Conservation (phyloP, 306 rosid species). For the Mimosa pudica region DNA sequence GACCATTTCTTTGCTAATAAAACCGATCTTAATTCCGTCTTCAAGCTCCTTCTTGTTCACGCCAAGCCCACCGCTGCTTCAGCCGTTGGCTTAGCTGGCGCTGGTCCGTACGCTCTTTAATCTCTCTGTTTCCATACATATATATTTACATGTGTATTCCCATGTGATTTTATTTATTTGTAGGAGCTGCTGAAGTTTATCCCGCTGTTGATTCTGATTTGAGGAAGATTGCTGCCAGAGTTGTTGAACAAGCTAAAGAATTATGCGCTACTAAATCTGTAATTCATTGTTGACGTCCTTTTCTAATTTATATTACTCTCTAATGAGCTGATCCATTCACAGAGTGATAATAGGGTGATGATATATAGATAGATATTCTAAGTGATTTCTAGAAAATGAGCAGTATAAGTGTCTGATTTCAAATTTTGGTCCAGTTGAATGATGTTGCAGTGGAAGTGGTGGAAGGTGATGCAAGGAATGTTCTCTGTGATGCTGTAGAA, state of each 20-base stretch:
- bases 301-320: background rate
- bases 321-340: too few relatives aligned
- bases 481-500: slow-evolving; percentile 72
- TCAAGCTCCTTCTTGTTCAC: slow-evolving; percentile 66
- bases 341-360: too few relatives aligned
- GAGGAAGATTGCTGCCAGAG: slow-evolving; percentile 43
- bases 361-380: background rate
- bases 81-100: slow-evolving; percentile 62
- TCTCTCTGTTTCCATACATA: background rate
- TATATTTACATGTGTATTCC: background rate
- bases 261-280: slow-evolving; percentile 55
- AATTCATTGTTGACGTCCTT: background rate
- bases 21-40: slow-evolving; percentile 22
- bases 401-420: background rate
- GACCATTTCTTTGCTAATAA: slow-evolving; percentile 53
- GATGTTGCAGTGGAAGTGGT: slow-evolving; percentile 50
- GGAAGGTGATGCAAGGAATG: slow-evolving; percentile 79
- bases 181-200: slow-evolving; percentile 59
- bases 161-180: background rate
- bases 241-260: slow-evolving; percentile 45
- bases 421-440: slow-evolving; percentile 41
- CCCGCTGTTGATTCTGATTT: slow-evolving; percentile 60
- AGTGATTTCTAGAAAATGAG: too few relatives aligned
- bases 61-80: slow-evolving; percentile 53
- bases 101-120: slow-evolving; percentile 52